Conservation (phyloP, 495 filamentous ascomycete species). For the Tuber brumale region DNA sequence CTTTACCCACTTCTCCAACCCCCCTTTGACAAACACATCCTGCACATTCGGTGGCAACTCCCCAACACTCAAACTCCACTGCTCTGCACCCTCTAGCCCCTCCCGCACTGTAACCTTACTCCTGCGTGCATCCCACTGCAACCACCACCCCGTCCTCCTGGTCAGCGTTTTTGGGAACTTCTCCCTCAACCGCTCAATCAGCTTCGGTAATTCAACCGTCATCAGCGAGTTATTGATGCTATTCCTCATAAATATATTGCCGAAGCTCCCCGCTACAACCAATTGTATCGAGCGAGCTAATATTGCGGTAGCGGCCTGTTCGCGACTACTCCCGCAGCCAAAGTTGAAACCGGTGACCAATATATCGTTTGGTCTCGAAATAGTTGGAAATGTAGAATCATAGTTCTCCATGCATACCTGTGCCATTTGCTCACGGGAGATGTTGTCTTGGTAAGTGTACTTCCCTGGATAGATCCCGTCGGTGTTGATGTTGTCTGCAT, state of each 20-base stretch:
- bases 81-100: conserved; percentile 51
- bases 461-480: conserved; percentile 85
- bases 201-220: conserved; percentile 69
- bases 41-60: conserved; percentile 85
- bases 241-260: conserved; percentile 83
- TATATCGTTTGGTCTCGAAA: conserved; percentile 64
- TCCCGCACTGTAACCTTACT: conserved; percentile 65
- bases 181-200: conserved; percentile 64
- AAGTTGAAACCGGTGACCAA: conserved; percentile 88
- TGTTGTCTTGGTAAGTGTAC: conserved; percentile 82
- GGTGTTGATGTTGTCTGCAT: conserved; percentile 69
- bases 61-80: conserved; percentile 75
- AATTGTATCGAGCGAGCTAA: conserved; percentile 78
- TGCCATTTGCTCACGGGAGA: conserved; percentile 71
- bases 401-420: conserved; percentile 91
- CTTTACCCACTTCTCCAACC: conserved; percentile 81
- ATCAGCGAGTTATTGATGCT: conserved; percentile 89
- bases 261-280: conserved; percentile 77
- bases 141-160: conserved; percentile 78
- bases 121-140: conserved; percentile 75
- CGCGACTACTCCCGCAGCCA: conserved; percentile 71
- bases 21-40: conserved; percentile 75
- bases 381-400: conserved; percentile 58
- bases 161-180: conserved; percentile 64
- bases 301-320: conserved; percentile 86